Evolutionary conservation across 1,284 basidiomycete genomes (phyloP).

Genomic region (Cronartium ribicola): DNA sequence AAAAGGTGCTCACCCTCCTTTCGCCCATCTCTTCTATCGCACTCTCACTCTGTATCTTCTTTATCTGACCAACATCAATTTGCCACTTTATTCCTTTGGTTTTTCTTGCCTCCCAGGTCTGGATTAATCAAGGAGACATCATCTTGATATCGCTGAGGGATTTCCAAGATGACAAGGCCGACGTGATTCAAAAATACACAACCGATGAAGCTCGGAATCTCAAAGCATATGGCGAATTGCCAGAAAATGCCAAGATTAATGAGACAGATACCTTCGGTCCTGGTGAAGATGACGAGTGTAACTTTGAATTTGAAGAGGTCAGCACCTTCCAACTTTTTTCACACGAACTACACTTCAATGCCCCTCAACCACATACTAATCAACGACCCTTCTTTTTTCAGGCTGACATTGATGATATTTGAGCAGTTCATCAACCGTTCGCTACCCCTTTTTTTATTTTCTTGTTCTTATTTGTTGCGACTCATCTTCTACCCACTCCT

Average conservation of each 20-base stretch:
- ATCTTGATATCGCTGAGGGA: conserved; percentile 93
- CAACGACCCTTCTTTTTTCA: background rate
- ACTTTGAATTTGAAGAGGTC: conserved; percentile 52
- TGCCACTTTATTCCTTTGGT: background rate
- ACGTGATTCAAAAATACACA: conserved; percentile 99
- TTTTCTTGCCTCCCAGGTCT: conserved; percentile 65
- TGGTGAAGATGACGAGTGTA: conserved; percentile 62
- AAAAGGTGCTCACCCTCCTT: conserved; percentile 68
- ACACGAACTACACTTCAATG: background rate
- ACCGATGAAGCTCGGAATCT: conserved; percentile 88
- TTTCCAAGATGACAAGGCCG: conserved; percentile 98
- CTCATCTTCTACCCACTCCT: background rate
- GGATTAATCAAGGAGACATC: conserved; percentile 99
- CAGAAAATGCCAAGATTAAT: conserved; percentile 97
- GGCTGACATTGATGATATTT: conserved; percentile 24
- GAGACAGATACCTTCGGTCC: conserved; percentile 89
- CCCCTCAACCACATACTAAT: background rate
- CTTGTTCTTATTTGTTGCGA: background rate
- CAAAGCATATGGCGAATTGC: conserved; percentile 95
- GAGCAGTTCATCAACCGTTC: background rate
- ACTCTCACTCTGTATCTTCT: background rate
- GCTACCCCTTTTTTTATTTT: background rate
- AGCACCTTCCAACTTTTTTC: conserved; percentile 22
- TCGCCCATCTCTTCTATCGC: background rate
- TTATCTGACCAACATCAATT: background rate